phyloP scores from a whole-genome alignment of 1,139 yeast species.

The Diutina rugosa region DNA sequence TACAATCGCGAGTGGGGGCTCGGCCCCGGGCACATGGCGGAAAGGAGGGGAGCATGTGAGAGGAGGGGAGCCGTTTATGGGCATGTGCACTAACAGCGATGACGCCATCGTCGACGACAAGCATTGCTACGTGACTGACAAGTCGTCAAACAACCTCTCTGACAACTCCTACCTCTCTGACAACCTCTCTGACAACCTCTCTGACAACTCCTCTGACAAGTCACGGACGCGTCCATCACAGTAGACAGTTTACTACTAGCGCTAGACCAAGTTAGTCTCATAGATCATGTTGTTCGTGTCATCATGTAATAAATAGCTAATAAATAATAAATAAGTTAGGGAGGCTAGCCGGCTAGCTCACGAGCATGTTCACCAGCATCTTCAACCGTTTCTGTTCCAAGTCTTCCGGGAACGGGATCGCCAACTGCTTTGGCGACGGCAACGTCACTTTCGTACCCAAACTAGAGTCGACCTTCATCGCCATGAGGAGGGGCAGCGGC shows the following conservation, averaged over 20 bases:
- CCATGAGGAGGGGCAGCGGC: neutral
- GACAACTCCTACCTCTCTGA: too few relatives aligned
- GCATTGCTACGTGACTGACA: neutral
- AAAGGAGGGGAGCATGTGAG: neutral
- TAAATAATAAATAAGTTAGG: neutral
- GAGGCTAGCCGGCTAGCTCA: slow-evolving; percentile 14
- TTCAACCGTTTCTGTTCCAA: slow-evolving; percentile 24
- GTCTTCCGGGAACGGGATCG: slow-evolving; percentile 1
- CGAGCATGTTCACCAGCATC: slow-evolving; percentile 35
- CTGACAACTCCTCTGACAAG: too few relatives aligned
- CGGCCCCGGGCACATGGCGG: neutral
- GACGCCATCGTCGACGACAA: neutral
- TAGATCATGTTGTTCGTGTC: neutral
- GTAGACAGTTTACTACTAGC: too few relatives aligned
- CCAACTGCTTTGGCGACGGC: slow-evolving; percentile 6
- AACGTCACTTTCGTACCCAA: neutral
- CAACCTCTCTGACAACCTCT: too few relatives aligned
- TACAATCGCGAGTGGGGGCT: neutral
- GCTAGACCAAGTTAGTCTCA: neutral
- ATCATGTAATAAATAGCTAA: neutral
- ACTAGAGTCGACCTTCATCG: neutral
- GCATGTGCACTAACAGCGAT: neutral
- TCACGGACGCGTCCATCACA: too few relatives aligned
- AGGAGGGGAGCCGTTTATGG: neutral
- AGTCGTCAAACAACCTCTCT: too few relatives aligned